Percentiles rank a stretch among this genome's conserved stretches.
Conservation (phyloP, 768 basidiomycete species). For the Suillus tomentosus region DNA sequence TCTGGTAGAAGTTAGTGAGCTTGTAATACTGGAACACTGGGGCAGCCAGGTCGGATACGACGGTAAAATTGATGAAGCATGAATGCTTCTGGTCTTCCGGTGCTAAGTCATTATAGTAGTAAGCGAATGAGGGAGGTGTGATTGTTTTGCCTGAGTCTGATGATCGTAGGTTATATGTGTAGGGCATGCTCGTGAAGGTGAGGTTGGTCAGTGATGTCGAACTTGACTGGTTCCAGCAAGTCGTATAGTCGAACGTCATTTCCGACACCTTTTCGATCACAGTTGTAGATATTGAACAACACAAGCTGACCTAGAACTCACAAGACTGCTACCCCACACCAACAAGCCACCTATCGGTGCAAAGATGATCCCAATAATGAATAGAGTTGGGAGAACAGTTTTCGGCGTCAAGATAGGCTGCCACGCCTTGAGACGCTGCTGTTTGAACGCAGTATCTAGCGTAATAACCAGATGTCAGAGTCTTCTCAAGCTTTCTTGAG, state of each 20-base stretch:
- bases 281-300: conserved; percentile 8
- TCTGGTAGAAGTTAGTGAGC: conserved; percentile 96
- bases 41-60: conserved; percentile 73
- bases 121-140: conserved; percentile 71
- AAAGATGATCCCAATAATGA: conserved; percentile 93
- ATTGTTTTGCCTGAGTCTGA: conserved; percentile 50
- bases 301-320: conserved; percentile 34
- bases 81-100: conserved; percentile 50
- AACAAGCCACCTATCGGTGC: conserved; percentile 95
- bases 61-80: conserved; percentile 80
- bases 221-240: conserved; percentile 70
- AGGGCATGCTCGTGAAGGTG: conserved; percentile 57
- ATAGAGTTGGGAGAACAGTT: conserved; percentile 94
- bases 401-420: conserved; percentile 98
- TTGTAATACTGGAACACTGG: conserved; percentile 95
- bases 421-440: conserved; percentile 99
- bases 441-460: conserved; percentile 96
- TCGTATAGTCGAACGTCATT: conserved; percentile 93
- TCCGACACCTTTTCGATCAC: conserved; percentile 69
- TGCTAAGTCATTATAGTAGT: conserved; percentile 52
- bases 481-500: conserved; percentile 15
- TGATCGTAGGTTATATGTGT: conserved; percentile 65
- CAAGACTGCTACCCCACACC: conserved; percentile 83
- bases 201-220: conserved; percentile 36
- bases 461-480: conserved; percentile 16